Percentiles rank a stretch among this genome's conserved stretches.
Evolutionary conservation across 2,329 filamentous ascomycete genomes (phyloP).

Genomic region (Magnaporthiopsis poae): DNA sequence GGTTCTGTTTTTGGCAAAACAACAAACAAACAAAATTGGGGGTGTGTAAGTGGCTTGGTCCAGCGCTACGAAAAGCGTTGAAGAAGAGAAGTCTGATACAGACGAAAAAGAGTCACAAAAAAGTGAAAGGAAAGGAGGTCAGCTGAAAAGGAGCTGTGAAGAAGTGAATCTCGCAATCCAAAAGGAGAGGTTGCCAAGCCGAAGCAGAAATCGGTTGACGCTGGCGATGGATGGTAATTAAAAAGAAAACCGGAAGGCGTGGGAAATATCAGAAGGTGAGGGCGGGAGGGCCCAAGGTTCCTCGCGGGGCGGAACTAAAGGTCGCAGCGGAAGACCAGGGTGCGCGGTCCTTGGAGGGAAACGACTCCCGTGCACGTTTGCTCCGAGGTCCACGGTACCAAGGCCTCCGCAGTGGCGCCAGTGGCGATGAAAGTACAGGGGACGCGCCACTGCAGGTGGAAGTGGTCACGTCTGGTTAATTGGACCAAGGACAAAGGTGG

Average conservation of each 20-base stretch:
- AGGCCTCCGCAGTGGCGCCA: neutral
- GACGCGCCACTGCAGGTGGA: neutral
- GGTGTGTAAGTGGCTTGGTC: neutral
- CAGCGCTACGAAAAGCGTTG: neutral
- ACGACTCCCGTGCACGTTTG: neutral
- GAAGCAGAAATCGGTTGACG: neutral
- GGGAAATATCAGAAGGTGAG: neutral
- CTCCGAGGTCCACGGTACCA: neutral
- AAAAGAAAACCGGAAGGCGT: neutral
- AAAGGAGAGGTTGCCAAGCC: neutral
- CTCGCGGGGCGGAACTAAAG: neutral
- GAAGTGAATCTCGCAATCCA: conserved; percentile 3
- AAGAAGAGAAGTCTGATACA: neutral
- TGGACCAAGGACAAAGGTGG: neutral
- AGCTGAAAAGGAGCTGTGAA: conserved; percentile 3
- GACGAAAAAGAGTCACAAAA: neutral
- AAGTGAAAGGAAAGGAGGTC: neutral
- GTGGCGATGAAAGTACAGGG: neutral
- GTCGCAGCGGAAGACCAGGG: neutral
- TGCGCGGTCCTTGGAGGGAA: neutral
- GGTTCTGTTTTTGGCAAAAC: neutral
- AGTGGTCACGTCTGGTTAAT: neutral
- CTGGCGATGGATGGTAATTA: neutral
- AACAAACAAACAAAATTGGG: neutral
- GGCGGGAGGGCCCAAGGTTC: neutral